A percentile compares a stretch with the other conserved stretches of the same genome.
Evolutionary conservation across 179 eudicot genomes (phyloP).

Genomic region (Carnegiea gigantea): DNA sequence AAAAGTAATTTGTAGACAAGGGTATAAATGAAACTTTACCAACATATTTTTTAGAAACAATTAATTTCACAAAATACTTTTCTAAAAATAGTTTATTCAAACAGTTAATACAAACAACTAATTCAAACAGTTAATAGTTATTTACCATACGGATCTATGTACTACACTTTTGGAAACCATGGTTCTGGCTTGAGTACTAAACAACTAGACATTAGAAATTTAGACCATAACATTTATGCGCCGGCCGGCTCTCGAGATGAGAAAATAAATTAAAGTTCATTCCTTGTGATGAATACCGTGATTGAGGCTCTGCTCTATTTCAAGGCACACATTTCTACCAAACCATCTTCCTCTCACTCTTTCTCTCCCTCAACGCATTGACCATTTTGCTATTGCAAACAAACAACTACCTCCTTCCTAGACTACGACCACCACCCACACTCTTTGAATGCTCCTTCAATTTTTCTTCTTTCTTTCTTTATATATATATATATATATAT

Average conservation of each 20-base stretch:
- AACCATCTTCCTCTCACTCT: constrained; percentile 5
- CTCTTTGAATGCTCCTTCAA: constrained; percentile 31
- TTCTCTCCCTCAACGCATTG: background rate
- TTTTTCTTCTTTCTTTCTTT: background rate
- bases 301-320: constrained; percentile 7
- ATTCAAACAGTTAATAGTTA: no score
- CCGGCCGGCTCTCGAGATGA: background rate
- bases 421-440: constrained; percentile 16
- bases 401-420: constrained; percentile 29
- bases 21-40: no score
- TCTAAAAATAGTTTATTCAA: no score
- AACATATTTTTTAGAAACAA: no score
- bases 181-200: no score
- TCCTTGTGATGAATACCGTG: background rate
- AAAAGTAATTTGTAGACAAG: no score
- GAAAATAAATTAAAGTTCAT: background rate
- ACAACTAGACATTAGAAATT: no score
- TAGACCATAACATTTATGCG: background rate
- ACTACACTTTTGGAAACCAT: no score
- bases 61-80: no score
- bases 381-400: background rate
- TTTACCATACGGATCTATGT: no score
- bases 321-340: constrained; percentile 32
- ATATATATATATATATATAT: background rate
- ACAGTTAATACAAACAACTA: no score